Evolutionary conservation across 1,284 basidiomycete species (phyloP).

Genomic region (Tilletia horrida): DNA sequence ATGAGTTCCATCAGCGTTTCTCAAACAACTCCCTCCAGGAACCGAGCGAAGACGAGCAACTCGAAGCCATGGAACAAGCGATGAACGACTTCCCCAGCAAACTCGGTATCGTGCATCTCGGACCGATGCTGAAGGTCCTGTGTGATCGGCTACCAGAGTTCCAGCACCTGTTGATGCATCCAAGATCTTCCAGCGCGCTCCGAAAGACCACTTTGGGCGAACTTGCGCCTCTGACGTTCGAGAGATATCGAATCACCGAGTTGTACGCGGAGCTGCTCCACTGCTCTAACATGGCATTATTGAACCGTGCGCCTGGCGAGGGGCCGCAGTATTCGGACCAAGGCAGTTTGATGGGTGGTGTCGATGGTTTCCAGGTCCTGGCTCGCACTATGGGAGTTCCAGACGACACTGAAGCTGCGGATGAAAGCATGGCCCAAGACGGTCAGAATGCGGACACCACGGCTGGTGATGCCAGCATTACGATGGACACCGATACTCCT

Average conservation of each 20-base stretch:
- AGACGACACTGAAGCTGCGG: neutral
- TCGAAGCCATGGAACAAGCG: constrained; percentile 66
- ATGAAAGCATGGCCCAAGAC: neutral
- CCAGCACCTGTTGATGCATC: constrained; percentile 69
- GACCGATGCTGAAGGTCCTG: constrained; percentile 75
- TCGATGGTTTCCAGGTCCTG: constrained; percentile 53
- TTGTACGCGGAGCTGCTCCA: constrained; percentile 94
- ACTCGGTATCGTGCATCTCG: constrained; percentile 90
- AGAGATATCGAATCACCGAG: constrained; percentile 95
- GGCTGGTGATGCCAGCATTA: neutral
- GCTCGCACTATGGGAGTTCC: constrained; percentile 23
- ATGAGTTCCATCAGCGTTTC: constrained; percentile 18
- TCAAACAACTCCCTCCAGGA: constrained; percentile 13
- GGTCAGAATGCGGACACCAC: neutral
- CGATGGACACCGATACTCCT: neutral
- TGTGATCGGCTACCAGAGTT: constrained; percentile 70
- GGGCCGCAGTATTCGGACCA: constrained; percentile 50
- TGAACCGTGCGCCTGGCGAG: constrained; percentile 66
- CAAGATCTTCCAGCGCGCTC: constrained; percentile 69
- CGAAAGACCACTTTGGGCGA: constrained; percentile 31
- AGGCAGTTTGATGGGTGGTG: constrained; percentile 48
- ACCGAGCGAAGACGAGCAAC: constrained; percentile 46
- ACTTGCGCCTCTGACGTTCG: constrained; percentile 80
- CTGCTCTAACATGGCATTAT: constrained; percentile 94
- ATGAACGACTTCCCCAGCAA: constrained; percentile 82